A percentile compares a stretch with the other conserved stretches of the same genome.
Conservation (phyloP, 1,284 basidiomycete species). For the Malassezia psittaci region DNA sequence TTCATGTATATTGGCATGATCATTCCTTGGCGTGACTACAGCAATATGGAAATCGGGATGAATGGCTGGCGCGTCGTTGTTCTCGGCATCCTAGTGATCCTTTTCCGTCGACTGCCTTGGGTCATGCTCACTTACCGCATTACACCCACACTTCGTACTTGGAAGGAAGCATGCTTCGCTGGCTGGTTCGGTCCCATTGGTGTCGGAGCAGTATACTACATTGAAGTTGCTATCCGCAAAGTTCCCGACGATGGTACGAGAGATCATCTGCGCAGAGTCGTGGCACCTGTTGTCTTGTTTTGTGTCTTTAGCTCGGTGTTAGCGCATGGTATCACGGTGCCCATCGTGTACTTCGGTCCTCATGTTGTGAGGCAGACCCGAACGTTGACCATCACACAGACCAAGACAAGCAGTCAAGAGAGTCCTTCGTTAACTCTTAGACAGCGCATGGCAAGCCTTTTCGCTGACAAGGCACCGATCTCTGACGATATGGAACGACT, state of each 20-base stretch:
- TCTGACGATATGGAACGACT: neutral
- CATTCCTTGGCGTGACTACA: slow-evolving; percentile 40
- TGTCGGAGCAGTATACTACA: slow-evolving; percentile 51
- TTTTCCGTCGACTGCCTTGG: slow-evolving; percentile 41
- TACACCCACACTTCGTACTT: slow-evolving; percentile 35
- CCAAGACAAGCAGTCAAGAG: neutral
- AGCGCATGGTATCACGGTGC: slow-evolving; percentile 50
- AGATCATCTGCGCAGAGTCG: slow-evolving; percentile 47
- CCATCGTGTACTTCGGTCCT: slow-evolving; percentile 39
- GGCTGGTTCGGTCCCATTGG: slow-evolving; percentile 48
- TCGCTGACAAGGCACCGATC: neutral
- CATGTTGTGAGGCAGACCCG: slow-evolving; percentile 7
- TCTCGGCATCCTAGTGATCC: slow-evolving; percentile 31
- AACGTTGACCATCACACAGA: neutral
- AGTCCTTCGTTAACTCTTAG: neutral
- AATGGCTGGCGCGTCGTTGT: slow-evolving; percentile 40
- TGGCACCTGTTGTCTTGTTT: slow-evolving; percentile 53
- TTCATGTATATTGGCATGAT: slow-evolving; percentile 51
- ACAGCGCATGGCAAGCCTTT: neutral
- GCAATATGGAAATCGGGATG: slow-evolving; percentile 24
- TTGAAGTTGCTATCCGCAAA: slow-evolving; percentile 50
- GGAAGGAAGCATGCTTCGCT: slow-evolving; percentile 35
- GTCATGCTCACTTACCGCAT: slow-evolving; percentile 29
- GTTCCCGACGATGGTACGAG: slow-evolving; percentile 50
- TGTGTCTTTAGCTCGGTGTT: slow-evolving; percentile 52